Evolutionary conservation across 176 grass and related monocot genomes (phyloP), one percentile per base, ranked within the genome.

Genomic region (Microstegium vimineum): DNA sequence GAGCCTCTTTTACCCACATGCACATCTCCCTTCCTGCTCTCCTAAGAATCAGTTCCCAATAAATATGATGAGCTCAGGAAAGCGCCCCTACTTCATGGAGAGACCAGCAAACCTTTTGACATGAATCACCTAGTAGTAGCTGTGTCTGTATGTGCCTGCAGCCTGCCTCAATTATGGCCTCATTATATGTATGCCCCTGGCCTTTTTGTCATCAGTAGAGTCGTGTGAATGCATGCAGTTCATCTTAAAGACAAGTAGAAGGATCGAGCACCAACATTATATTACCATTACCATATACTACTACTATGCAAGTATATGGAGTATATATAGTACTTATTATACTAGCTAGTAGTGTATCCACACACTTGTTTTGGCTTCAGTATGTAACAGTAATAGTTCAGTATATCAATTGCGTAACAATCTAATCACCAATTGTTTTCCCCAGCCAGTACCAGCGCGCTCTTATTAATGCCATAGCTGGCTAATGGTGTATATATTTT

Each of bases 1-100:
- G 60, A 56, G 12, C 16, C 73, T 82, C 90, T 78, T 78, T 89
- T 80, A 79, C 74, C 59, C 80, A 80, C 86, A 78, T 78, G 64
- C 77, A 85, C 49, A 37, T 36, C 25, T 46, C 20, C 47, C 81
- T 68, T 57, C 22, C 22, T 40, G 42, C 63, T 45, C 69, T 73
- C 69, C 69, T 76, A 43, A 59, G 77, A 72, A 86, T 84, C 83
- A 81, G 64, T 81, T 83, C 71, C 79, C 71, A 62, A 71, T 84
- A 71, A 79, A 84, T 76, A 77, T 72, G 83, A 73, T 80, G 75
- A 70, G 35, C 42, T 33, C 68, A 75, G 37, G 86, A 89, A 89
- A 86, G 79, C 72, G 36, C 38, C 38, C 60, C 28, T 80, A 80
- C 62, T 80, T 84, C 82, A 83, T 75, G 51, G 79, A 86, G 43